These are phyloP conservation scores for Fusarium scirpi DNA, from an alignment of 2,329 filamentous ascomycete genomes.

Conservation along the genomic window DNA sequence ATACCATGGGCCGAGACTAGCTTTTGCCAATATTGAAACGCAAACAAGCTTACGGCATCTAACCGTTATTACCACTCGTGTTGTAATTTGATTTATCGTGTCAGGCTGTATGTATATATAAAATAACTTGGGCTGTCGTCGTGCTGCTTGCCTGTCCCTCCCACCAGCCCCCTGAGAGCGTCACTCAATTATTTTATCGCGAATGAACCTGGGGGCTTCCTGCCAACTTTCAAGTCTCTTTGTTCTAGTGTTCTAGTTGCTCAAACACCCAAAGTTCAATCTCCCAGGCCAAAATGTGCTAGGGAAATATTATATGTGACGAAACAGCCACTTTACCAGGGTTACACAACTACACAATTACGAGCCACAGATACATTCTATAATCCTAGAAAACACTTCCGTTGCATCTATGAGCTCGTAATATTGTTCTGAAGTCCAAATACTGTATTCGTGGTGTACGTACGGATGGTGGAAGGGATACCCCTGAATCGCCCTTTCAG, in stretches of 20 bases:
- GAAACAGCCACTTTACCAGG: not conserved
- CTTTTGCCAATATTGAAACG: no score
- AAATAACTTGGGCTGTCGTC: no score
- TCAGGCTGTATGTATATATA: no score
- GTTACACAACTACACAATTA: not conserved
- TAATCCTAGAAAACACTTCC: not conserved
- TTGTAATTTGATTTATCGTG: not conserved
- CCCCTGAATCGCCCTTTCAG: not conserved
- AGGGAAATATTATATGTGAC: conserved; percentile 16
- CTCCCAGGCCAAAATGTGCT: not conserved
- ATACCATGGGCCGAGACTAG: not conserved
- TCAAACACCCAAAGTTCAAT: not conserved
- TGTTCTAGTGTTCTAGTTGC: not conserved
- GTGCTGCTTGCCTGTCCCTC: not conserved
- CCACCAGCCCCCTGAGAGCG: not conserved
- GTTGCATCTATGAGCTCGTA: not conserved
- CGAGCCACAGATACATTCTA: not conserved
- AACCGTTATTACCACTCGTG: not conserved
- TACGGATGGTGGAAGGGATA: not conserved
- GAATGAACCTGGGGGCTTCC: no score
- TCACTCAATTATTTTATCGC: not conserved
- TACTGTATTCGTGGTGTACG: not conserved
- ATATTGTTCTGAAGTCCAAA: not conserved
- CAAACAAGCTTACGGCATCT: not conserved
- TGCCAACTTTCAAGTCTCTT: rapidly evolving